These are phyloP conservation scores for Trichomonas vaginalis DNA, from an alignment of 208 protist genomes.

Conservation along the genomic window DNA sequence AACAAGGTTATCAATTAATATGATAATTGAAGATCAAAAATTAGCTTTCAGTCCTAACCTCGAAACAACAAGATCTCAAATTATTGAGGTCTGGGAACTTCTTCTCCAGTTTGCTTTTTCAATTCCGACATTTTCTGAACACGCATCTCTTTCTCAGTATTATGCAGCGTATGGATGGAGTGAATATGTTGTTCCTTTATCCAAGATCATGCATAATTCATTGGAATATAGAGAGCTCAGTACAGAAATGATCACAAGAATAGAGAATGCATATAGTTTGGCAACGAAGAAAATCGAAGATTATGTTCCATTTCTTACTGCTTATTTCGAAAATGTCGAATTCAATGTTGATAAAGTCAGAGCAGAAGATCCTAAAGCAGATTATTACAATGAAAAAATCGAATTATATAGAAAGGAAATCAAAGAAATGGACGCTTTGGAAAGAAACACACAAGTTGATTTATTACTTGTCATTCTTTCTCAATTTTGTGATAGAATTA, in stretches of 20 bases:
- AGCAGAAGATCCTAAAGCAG: neutral
- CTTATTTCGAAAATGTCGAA: neutral
- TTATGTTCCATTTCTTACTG: neutral
- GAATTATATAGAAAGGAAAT: neutral
- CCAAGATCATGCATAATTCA: neutral
- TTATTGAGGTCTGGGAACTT: neutral
- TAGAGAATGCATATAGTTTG: neutral
- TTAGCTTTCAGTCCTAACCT: neutral
- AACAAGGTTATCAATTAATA: neutral
- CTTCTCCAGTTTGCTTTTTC: neutral
- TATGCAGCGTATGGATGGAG: neutral
- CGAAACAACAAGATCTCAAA: neutral
- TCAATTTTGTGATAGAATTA: neutral
- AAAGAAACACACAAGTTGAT: neutral
- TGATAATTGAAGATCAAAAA: neutral
- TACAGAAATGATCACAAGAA: neutral
- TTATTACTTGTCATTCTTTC: neutral
- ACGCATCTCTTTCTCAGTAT: neutral
- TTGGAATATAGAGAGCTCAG: neutral
- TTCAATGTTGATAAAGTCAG: neutral
- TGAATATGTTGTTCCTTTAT: neutral
- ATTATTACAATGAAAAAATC: neutral
- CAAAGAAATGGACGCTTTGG: neutral
- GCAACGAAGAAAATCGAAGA: neutral
- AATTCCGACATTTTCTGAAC: neutral